A percentile compares a stretch with the other conserved stretches of the same genome.
Conservation (phyloP, 495 filamentous ascomycete species). For the Pyrenula massariospora region DNA sequence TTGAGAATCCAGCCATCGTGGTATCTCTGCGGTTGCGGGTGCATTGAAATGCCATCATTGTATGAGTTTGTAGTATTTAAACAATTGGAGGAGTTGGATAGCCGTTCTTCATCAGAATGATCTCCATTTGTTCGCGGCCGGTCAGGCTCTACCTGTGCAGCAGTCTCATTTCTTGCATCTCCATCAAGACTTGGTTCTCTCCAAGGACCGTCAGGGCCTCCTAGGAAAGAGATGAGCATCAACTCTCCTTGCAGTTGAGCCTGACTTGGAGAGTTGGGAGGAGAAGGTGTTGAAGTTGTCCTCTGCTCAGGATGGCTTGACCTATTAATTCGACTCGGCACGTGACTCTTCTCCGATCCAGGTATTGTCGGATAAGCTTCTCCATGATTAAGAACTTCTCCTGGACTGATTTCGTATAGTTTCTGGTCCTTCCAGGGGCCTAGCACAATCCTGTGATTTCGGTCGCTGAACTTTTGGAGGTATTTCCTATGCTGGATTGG, state of each 20-base stretch:
- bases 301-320: background rate
- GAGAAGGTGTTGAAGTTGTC: background rate
- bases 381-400: constrained; percentile 29
- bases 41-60: too few relatives aligned
- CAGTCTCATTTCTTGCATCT: background rate
- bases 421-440: constrained; percentile 35
- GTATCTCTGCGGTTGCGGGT: constrained; percentile 6
- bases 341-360: background rate
- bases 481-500: constrained; percentile 17
- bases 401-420: constrained; percentile 23
- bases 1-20: constrained; percentile 48
- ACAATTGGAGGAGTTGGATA: background rate
- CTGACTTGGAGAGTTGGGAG: background rate
- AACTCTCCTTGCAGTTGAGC: background rate
- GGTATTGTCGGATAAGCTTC: constrained; percentile 23
- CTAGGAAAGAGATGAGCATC: too few relatives aligned
- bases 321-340: background rate
- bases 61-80: background rate
- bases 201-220: too few relatives aligned
- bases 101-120: background rate
- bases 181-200: too few relatives aligned
- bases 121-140: background rate
- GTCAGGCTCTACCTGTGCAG: background rate
- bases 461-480: constrained; percentile 20
- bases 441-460: constrained; percentile 34